Conservation (phyloP, 1,139 yeast species). For the Pneumocystis sp. region DNA sequence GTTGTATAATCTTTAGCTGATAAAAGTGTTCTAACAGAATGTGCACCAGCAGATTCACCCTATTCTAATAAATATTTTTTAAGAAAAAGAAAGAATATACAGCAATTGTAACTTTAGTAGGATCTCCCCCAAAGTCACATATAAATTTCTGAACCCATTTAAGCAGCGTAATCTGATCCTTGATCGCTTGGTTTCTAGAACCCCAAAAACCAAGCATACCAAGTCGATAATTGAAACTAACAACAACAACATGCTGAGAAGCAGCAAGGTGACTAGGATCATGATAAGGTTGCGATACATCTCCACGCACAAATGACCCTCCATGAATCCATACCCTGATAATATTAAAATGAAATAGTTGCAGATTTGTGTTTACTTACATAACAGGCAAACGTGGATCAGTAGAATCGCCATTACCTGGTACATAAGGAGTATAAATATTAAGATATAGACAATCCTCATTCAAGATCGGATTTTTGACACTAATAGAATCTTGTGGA, state of each 20-base stretch:
- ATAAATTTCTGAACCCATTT: slow-evolving; percentile 28
- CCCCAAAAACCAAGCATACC: slow-evolving; percentile 26
- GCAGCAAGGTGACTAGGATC: slow-evolving; percentile 12
- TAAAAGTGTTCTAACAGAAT: slow-evolving; percentile 16
- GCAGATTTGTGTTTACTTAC: not conserved
- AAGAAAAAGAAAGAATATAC: not conserved
- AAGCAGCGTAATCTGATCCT: slow-evolving; percentile 26
- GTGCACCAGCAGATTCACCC: slow-evolving; percentile 30
- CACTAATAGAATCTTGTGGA: slow-evolving; percentile 7
- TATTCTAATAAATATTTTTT: slow-evolving; percentile 8
- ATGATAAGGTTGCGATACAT: slow-evolving; percentile 15
- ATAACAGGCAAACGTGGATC: not conserved
- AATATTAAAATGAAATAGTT: slow-evolving; percentile 20
- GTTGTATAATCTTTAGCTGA: not conserved
- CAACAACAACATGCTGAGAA: slow-evolving; percentile 18
- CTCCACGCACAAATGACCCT: slow-evolving; percentile 22
- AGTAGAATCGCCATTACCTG: not conserved
- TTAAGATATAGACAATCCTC: slow-evolving; percentile 10
- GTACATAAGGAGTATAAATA: not conserved
- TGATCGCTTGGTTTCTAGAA: slow-evolving; percentile 22
- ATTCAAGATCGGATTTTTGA: slow-evolving; percentile 17
- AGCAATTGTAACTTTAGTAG: slow-evolving; percentile 22
- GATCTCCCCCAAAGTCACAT: slow-evolving; percentile 28
- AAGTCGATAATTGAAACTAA: slow-evolving; percentile 22
- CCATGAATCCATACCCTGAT: slow-evolving; percentile 25